These are phyloP conservation scores for Prunus dulcis DNA, from an alignment of 306 rosid genomes.

Conservation along the genomic window DNA sequence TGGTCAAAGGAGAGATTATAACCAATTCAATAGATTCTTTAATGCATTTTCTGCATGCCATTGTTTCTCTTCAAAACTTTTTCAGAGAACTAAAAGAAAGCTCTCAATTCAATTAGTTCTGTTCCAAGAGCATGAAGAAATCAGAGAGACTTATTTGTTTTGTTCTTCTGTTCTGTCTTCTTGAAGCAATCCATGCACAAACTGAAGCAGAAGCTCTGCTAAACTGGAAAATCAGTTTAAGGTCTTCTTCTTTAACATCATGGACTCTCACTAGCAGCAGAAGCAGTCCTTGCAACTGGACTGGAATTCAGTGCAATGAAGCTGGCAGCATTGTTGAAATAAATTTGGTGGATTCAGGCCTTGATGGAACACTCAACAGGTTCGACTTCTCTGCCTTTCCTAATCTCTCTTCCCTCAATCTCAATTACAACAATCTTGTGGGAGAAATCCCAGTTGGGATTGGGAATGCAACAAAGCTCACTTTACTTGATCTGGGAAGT, in stretches of 20 bases:
- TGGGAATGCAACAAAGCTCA: conserved; percentile 47
- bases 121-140: neutral
- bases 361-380: conserved; percentile 45
- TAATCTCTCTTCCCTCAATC: conserved; percentile 54
- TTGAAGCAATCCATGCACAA: neutral
- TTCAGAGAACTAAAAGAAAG: neutral
- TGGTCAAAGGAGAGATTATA: neutral
- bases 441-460: conserved; percentile 47
- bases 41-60: neutral
- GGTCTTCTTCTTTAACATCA: conserved; percentile 36
- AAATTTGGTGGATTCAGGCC: conserved; percentile 42
- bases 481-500: conserved; percentile 41
- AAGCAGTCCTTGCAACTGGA: conserved; percentile 49
- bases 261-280: conserved; percentile 28
- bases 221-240: conserved; percentile 46
- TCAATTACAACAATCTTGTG: conserved; percentile 38
- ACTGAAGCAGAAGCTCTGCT: conserved; percentile 46
- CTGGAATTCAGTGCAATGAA: conserved; percentile 45
- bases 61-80: neutral
- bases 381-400: conserved; percentile 52
- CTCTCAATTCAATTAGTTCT: neutral
- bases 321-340: conserved; percentile 24
- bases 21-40: neutral
- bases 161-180: neutral
- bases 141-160: neutral